These are phyloP conservation scores for Actinidia polygama DNA, from an alignment of 179 eudicot species.

Conservation along the genomic window DNA sequence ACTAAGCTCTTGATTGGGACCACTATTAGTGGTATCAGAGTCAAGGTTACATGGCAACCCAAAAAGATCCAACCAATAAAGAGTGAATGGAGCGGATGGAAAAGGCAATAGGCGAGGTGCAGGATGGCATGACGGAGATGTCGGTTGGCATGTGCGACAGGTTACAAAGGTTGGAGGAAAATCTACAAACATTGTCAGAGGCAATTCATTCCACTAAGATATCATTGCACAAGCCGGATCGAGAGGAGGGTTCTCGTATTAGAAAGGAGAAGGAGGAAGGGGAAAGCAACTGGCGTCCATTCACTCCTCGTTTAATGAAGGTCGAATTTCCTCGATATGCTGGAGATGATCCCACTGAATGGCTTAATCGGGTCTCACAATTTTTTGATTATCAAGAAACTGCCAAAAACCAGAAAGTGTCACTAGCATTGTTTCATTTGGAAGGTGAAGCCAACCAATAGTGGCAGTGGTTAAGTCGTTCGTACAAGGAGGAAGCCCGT, in stretches of 20 bases:
- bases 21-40: slow-evolving; percentile 8
- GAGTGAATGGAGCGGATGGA: background rate
- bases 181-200: background rate
- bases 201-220: background rate
- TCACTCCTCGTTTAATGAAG: background rate
- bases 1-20: background rate
- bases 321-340: background rate
- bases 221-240: background rate
- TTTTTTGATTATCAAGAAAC: background rate
- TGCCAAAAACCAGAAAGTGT: background rate
- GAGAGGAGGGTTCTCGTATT: background rate
- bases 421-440: background rate
- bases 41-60: background rate
- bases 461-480: background rate
- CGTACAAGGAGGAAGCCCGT: background rate
- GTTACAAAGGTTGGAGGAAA: background rate
- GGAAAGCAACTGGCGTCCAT: no score
- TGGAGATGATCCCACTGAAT: background rate
- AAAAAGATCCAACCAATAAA: slow-evolving; percentile 2
- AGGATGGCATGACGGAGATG: background rate
- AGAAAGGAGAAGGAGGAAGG: background rate
- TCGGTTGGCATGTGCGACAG: background rate
- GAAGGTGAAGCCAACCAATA: slow-evolving; percentile 3
- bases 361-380: background rate
- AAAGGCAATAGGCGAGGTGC: background rate